Conservation (phyloP, 306 rosid species). For the Pueraria montana region DNA sequence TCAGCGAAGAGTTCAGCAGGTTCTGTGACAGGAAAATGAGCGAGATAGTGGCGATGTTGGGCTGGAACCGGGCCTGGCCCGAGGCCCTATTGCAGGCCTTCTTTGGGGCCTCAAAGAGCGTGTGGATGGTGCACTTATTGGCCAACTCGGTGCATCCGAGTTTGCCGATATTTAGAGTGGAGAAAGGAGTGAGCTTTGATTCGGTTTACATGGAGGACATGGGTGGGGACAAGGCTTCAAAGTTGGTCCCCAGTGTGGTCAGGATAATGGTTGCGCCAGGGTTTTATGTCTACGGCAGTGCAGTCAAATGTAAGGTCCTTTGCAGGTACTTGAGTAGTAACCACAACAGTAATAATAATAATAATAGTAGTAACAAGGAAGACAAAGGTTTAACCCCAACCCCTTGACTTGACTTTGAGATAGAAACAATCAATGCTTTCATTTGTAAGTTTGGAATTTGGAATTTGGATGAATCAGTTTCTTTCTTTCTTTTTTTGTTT, state of each 20-base stretch:
- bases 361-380: slow-evolving; percentile 29
- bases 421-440: too few species aligned
- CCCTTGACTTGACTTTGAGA: slow-evolving; percentile 44
- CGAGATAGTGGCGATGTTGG: slow-evolving; percentile 84
- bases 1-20: slow-evolving; percentile 91
- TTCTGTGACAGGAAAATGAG: slow-evolving; percentile 98
- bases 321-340: slow-evolving; percentile 73
- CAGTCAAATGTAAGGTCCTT: slow-evolving; percentile 88
- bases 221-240: slow-evolving; percentile 70
- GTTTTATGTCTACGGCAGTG: slow-evolving; percentile 82
- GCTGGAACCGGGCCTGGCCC: slow-evolving; percentile 98
- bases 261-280: slow-evolving; percentile 95
- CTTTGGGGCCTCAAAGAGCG: slow-evolving; percentile 86
- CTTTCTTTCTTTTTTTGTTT: background rate
- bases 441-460: too few species aligned
- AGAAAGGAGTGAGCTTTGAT: slow-evolving; percentile 65
- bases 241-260: slow-evolving; percentile 68
- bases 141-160: slow-evolving; percentile 85
- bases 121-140: slow-evolving; percentile 88
- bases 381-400: slow-evolving; percentile 49
- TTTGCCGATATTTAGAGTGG: slow-evolving; percentile 78
- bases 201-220: slow-evolving; percentile 93
- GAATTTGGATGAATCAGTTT: background rate
- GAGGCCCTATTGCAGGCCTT: slow-evolving; percentile 91
- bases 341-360: background rate